phyloP scores from a whole-genome alignment of 2,329 filamentous ascomycete genomes.

The Rhynchosporium agropyri region DNA sequence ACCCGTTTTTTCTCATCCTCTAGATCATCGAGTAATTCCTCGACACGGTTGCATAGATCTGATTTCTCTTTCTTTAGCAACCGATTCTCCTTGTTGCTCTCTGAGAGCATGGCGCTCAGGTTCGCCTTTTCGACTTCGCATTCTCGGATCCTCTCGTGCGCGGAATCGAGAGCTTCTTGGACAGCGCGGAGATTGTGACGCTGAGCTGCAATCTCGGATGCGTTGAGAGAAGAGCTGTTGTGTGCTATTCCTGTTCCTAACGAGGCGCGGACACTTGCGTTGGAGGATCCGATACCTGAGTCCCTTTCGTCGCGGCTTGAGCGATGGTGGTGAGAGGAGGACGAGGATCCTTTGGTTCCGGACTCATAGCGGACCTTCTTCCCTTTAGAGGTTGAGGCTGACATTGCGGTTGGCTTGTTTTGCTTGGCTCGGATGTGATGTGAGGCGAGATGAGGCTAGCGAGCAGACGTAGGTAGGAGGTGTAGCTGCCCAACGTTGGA shows the following conservation, averaged over 20 bases:
- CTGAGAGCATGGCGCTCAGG: slow-evolving; percentile 26
- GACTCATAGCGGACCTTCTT: slow-evolving; percentile 37
- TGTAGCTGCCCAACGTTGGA: slow-evolving; percentile 2
- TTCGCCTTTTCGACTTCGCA: slow-evolving; percentile 23
- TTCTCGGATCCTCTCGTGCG: slow-evolving; percentile 30
- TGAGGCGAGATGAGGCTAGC: slow-evolving; percentile 19
- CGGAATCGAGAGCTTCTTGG: slow-evolving; percentile 36
- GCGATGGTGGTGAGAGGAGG: slow-evolving; percentile 24
- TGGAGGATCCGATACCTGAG: slow-evolving; percentile 35
- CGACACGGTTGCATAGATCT: slow-evolving; percentile 18
- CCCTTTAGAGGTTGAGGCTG: slow-evolving; percentile 28
- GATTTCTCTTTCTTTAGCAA: slow-evolving; percentile 31
- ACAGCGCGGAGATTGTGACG: slow-evolving; percentile 30
- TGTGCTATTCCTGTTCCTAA: slow-evolving; percentile 26
- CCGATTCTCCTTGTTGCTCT: slow-evolving; percentile 36
- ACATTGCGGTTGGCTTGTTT: slow-evolving; percentile 28
- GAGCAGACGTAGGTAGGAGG: too few species aligned
- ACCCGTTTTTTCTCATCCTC: slow-evolving; percentile 19
- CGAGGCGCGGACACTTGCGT: slow-evolving; percentile 35
- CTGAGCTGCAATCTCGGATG: slow-evolving; percentile 30
- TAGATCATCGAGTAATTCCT: slow-evolving; percentile 22
- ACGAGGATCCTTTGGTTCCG: slow-evolving; percentile 31
- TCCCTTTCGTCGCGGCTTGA: slow-evolving; percentile 27
- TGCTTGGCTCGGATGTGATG: slow-evolving; percentile 5
- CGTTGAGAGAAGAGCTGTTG: slow-evolving; percentile 10